phyloP scores from a whole-genome alignment of 768 basidiomycete species.

The Hericium rajendrae region DNA sequence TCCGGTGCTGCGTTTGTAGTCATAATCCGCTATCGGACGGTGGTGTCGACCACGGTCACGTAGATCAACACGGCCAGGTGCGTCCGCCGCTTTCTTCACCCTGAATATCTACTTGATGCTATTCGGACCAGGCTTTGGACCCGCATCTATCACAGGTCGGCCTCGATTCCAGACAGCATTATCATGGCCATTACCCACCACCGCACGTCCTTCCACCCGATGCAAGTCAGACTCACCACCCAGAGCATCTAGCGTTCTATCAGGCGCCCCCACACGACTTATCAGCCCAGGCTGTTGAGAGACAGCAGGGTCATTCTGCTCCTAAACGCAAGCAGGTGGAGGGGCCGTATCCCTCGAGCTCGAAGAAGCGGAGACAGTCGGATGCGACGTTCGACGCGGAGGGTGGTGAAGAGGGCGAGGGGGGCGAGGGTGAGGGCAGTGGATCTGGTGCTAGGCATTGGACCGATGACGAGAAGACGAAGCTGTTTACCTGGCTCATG shows the following conservation, averaged over 20 bases:
- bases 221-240: slow-evolving; percentile 10
- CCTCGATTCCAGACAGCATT: slow-evolving; percentile 15
- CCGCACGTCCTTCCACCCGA: slow-evolving; percentile 12
- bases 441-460: slow-evolving; percentile 67
- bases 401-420: slow-evolving; percentile 15
- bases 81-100: slow-evolving; percentile 2
- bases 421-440: slow-evolving; percentile 13
- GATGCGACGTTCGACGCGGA: slow-evolving; percentile 9
- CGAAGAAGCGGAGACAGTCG: slow-evolving; percentile 12
- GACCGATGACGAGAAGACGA: slow-evolving; percentile 78
- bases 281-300: slow-evolving; percentile 10
- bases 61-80: slow-evolving; percentile 15
- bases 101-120: slow-evolving; percentile 8
- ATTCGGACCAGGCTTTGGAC: slow-evolving; percentile 15
- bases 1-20: slow-evolving; percentile 9
- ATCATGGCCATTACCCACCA: slow-evolving; percentile 11
- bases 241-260: slow-evolving; percentile 13
- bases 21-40: slow-evolving; percentile 12
- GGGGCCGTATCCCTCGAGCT: slow-evolving; percentile 3
- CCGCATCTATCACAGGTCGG: slow-evolving; percentile 14
- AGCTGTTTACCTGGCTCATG: slow-evolving; percentile 74
- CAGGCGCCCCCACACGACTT: slow-evolving; percentile 9
- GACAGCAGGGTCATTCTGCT: slow-evolving; percentile 5
- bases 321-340: slow-evolving; percentile 15
- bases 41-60: slow-evolving; percentile 14